Evolutionary conservation across 768 basidiomycete species (phyloP).

Genomic region (Panus rudis): DNA sequence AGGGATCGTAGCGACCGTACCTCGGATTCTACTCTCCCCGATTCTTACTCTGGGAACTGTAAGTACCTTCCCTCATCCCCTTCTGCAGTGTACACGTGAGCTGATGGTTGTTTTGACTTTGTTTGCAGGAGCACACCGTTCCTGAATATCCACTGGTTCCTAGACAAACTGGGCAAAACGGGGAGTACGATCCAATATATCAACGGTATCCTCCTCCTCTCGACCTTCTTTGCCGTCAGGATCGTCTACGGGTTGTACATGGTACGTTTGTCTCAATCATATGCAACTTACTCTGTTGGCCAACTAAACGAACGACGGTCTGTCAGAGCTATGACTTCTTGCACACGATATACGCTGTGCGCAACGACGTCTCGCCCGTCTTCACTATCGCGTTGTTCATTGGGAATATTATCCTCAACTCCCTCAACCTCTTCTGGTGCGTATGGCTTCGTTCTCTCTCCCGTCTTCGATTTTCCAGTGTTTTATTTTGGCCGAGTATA

Average conservation of each 20-base stretch:
- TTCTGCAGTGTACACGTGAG: conserved; percentile 5
- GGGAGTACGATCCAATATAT: conserved; percentile 60
- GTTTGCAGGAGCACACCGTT: conserved; percentile 68
- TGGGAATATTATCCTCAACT: conserved; percentile 62
- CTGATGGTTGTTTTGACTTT: no score
- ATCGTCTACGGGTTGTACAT: conserved; percentile 62
- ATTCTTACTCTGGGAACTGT: conserved; percentile 81
- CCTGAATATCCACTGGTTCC: conserved; percentile 83
- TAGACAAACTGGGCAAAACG: conserved; percentile 71
- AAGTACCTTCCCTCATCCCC: conserved; percentile 18
- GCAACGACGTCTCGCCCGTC: conserved; percentile 43
- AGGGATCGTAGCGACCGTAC: conserved; percentile 53
- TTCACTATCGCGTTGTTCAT: conserved; percentile 41
- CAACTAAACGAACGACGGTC: neutral
- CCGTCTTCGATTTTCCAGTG: neutral
- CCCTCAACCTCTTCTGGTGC: conserved; percentile 76
- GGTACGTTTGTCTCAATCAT: conserved; percentile 15
- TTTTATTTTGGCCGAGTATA: neutral
- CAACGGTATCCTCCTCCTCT: conserved; percentile 64
- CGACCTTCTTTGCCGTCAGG: conserved; percentile 63
- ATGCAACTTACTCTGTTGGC: neutral
- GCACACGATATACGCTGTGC: conserved; percentile 47
- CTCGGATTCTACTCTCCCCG: conserved; percentile 71
- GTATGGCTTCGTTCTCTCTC: conserved; percentile 5
- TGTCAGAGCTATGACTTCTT: conserved; percentile 35